Base-by-base conservation (phyloP, 345 rosid species). In the Aegle marmelos region DNA sequence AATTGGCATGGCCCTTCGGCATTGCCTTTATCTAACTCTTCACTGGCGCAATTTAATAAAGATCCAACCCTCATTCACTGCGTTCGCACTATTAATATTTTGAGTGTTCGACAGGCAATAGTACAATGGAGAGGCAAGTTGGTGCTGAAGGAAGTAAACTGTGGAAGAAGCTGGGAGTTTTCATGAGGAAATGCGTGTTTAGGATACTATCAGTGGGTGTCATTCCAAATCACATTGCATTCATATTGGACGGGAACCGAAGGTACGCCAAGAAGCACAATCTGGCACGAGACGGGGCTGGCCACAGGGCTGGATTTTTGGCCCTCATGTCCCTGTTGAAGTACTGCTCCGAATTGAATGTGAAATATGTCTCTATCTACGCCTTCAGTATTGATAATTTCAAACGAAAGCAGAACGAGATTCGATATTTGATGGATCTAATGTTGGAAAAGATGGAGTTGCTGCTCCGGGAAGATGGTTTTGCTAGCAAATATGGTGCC, bases 311-410 rank as follows among this genome's bases (percentile, higher is more conserved):
- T n/a, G 95, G 94, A 59, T 91, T 81, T 77, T 72, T 77, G 2
- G 78, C 95, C 25, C 88, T 91, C 14, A 58, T 84, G 68, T 83
- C 90, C 41, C 57, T 91, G 54, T 90, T 94, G 31, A 86, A 82
- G 31, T 86, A 85, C 85, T 91, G 98, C 85, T 87, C 88, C 62
- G 93, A 95, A 74, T 80, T 95, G 37, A 93, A 92, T 41, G 89
- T 95, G 27, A 91, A 83, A 50, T 87, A 86, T 72, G 83, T 89
- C 16, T 83, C 95, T 13, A 70, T 91, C 72, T 91, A 89, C 69
- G 97, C 97, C 22, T 93, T 91, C 81, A 92, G 93, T 83, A 79
- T 88, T 16, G 97, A 91, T 56, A 93, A 91, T 75, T 93, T 90
- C 31, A 90, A 83, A 75, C 83, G 98, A 72, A 54, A 19, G 27